These are phyloP conservation scores for Torrubiellomyces zombiae DNA, from an alignment of 2,329 filamentous ascomycete genomes.

Conservation along the genomic window DNA sequence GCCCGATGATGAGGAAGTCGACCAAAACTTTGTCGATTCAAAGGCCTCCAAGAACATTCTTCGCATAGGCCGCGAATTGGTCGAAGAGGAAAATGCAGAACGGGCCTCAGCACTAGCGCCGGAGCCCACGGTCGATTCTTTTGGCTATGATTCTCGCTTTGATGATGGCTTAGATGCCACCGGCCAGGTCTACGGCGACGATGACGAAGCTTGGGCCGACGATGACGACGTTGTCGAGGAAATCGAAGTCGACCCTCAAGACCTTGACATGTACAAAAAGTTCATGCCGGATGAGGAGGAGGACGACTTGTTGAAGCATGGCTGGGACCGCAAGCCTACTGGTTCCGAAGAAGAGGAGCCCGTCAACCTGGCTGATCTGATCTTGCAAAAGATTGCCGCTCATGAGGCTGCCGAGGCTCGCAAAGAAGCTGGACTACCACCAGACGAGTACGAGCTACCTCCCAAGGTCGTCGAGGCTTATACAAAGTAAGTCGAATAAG, in stretches of 20 bases:
- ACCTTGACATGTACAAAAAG: slow-evolving; percentile 79
- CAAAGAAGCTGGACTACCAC: slow-evolving; percentile 33
- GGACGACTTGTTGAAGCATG: slow-evolving; percentile 54
- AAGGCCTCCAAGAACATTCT: slow-evolving; percentile 81
- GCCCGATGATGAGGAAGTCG: slow-evolving; percentile 40
- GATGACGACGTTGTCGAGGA: slow-evolving; percentile 58
- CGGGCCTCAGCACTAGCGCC: slow-evolving; percentile 16
- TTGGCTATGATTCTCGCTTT: slow-evolving; percentile 66
- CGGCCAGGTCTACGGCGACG: slow-evolving; percentile 28
- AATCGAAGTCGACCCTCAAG: slow-evolving; percentile 72
- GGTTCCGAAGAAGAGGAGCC: slow-evolving; percentile 31
- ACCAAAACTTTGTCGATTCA: slow-evolving; percentile 65
- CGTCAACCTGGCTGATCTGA: slow-evolving; percentile 81
- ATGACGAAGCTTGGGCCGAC: slow-evolving; percentile 58
- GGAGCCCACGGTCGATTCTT: slow-evolving; percentile 35
- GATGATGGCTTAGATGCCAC: slow-evolving; percentile 36
- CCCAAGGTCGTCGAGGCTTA: slow-evolving; percentile 91
- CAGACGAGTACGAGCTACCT: slow-evolving; percentile 74
- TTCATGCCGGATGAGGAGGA: slow-evolving; percentile 67
- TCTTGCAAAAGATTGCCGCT: slow-evolving; percentile 83
- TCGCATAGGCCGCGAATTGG: slow-evolving; percentile 74
- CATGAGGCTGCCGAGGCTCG: slow-evolving; percentile 55
- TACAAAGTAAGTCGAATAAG: slow-evolving; percentile 56
- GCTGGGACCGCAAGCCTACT: slow-evolving; percentile 31
- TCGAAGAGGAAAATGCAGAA: slow-evolving; percentile 52